Evolutionary conservation across 73 alveolate genomes (phyloP), one percentile per base, ranked within the genome.

Genomic region (Tetrahymena elliotti): DNA sequence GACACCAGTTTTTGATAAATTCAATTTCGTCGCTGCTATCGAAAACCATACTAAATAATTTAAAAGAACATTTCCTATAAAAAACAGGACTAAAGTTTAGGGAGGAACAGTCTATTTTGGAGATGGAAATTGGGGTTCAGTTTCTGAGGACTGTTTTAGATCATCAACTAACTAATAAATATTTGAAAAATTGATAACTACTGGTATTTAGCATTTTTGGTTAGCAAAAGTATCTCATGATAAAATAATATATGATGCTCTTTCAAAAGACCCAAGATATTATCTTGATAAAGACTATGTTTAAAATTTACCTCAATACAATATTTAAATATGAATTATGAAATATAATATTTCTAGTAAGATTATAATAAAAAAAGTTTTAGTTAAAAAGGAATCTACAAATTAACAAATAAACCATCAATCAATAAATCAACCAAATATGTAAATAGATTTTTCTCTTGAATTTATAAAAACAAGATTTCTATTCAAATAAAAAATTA

Each of bases 31-130:
- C 11, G 94, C 95, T 38, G 94, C 97, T 1, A 94, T 97, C n/a
- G 98, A 97, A 54, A 96, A 96, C 53, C 98, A 96, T 47, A 84
- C 95, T 52, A 97, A 96, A 93, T 83, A 95, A 16, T 93, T 83
- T 83, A 96, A 96, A 94, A 93, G 98, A 95, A 96, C 98, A 39
- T 93, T 33, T 40, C 95, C 96, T 5, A 22, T 96, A 11, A 96
- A 93, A 38, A 52, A 93, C n/a, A 95, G 94, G 11, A 83, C 41
- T 52, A 68, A 84, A 38, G 94, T 84, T 34, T 93, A 53, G 4
- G 82, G 83, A 34, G 98, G 98, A 36, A 96, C 98, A 15, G 94
- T 96, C 3, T 96, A 96, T 53, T 53, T 96, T 52, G 98, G 98
- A n/a, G 98, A 96, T 84, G 98, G 98, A 27, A 53, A 93, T 33